Evolutionary conservation across 805 yeast genomes (phyloP), one percentile per base, ranked within the genome.

Genomic region (Wickerhamiella parazyma): DNA sequence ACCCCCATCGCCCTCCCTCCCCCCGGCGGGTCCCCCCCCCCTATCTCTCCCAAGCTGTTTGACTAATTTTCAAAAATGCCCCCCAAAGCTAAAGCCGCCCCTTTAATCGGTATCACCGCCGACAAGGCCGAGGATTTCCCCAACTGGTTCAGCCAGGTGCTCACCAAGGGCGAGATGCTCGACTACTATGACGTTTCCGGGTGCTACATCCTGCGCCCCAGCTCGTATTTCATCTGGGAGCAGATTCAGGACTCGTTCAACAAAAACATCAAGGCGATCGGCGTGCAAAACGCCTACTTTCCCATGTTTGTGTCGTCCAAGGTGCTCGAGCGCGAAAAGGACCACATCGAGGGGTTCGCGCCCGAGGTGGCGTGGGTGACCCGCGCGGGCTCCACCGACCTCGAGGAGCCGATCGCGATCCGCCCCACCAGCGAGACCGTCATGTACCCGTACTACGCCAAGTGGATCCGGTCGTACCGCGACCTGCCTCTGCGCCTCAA

Each of bases 281-380:
- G 96, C 51, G 98, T 93, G 48, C 76, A 79, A 57, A 91, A 91
- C 66, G 80, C 96, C 20, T 89, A 89, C 64, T 91, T 91, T 81
- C 99, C 99, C 51, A 84, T 91, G 96, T 91, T 91, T 60, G 97
- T 91, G 41, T 86, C 96, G 8, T 71, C 83, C 38, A 75, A 78
- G 55, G 98, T 93, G 18, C 71, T 91, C 57, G 97, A 93, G 68
- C 85, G 79, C 68, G 99, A 91, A 71, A 91, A 91, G 67, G 99
- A 91, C 61, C 99, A 91, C 62, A 76, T 91, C 55, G 98, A 91
- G 66, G 99, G 99, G 36, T 91, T 91, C 63, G 98, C 99, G 38
- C 98, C 99, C 20, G 99, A 91, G 67, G 99, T 91, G 45, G 99
- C 99, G 20, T 91, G 99, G 99, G 98, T 91, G 54, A 91, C 99